These are phyloP conservation scores for Rhodocollybia butyracea DNA, from an alignment of 768 basidiomycete genomes.

Conservation along the genomic window DNA sequence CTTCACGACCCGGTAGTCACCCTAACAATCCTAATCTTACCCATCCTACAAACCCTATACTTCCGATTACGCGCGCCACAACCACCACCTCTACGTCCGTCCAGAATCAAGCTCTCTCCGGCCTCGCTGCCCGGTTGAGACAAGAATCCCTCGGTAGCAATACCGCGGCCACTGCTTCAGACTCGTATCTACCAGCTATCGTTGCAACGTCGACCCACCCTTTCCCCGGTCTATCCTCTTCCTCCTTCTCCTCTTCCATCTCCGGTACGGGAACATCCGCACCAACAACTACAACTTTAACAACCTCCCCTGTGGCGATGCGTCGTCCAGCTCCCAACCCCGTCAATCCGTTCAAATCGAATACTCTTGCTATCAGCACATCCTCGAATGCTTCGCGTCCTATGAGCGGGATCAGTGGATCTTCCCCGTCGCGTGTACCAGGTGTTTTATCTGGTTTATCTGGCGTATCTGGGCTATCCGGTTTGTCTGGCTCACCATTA, in stretches of 20 bases:
- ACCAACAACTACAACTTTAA: neutral
- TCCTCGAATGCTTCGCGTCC: neutral
- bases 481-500: neutral
- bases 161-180: neutral
- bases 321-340: conserved; percentile 28
- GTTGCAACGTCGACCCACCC: neutral
- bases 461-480: neutral
- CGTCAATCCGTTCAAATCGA: conserved; percentile 38
- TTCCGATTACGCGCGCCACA: conserved; percentile 6
- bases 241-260: neutral
- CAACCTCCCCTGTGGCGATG: conserved; percentile 24
- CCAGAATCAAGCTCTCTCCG: neutral
- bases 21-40: neutral
- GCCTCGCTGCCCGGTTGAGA: conserved; percentile 3
- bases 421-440: neutral
- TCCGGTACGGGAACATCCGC: conserved; percentile 1
- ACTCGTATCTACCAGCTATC: conserved; percentile 9
- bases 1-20: conserved; percentile 15
- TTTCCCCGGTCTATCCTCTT: neutral
- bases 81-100: conserved; percentile 20
- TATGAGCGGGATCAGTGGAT: neutral
- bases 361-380: conserved; percentile 28
- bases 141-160: conserved; percentile 7
- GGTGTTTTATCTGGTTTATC: neutral
- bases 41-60: neutral